These are phyloP conservation scores for Aurifilum marmelostoma DNA, from an alignment of 2,329 filamentous ascomycete genomes.

Conservation along the genomic window DNA sequence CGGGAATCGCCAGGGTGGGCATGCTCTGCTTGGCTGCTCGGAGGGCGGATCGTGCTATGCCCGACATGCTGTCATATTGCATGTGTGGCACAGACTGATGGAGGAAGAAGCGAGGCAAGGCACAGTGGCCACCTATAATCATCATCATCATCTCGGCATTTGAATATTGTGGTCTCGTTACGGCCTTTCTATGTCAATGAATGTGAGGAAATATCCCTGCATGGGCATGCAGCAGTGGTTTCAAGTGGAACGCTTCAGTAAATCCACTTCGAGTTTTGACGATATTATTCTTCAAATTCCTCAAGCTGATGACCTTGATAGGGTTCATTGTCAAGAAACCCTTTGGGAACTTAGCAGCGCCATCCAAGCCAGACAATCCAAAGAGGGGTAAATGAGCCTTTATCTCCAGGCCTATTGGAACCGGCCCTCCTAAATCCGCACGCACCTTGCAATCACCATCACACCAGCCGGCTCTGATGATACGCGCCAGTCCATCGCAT, in stretches of 20 bases:
- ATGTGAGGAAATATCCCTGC: neutral
- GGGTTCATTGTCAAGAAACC: neutral
- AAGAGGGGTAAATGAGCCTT: neutral
- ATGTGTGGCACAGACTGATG: neutral
- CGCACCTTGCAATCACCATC: neutral
- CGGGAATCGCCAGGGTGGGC: no score
- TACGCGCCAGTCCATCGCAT: neutral
- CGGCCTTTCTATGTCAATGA: no score
- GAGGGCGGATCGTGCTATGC: constrained; percentile 15
- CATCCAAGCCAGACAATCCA: neutral
- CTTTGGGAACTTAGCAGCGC: no score
- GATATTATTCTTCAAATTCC: neutral
- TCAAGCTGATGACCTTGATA: neutral
- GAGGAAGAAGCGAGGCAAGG: neutral
- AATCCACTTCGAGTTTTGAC: no score
- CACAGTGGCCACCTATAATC: neutral
- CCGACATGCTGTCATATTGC: constrained; percentile 17
- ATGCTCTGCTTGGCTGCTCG: constrained; percentile 1
- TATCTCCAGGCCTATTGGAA: constrained; percentile 9
- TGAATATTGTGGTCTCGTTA: no score
- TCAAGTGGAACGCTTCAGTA: no score
- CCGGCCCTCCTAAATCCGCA: neutral
- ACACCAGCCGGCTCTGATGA: neutral
- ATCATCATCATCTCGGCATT: neutral
- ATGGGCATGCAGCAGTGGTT: no score